phyloP scores from a whole-genome alignment of 345 rosid species.

The Theobroma cacao region DNA sequence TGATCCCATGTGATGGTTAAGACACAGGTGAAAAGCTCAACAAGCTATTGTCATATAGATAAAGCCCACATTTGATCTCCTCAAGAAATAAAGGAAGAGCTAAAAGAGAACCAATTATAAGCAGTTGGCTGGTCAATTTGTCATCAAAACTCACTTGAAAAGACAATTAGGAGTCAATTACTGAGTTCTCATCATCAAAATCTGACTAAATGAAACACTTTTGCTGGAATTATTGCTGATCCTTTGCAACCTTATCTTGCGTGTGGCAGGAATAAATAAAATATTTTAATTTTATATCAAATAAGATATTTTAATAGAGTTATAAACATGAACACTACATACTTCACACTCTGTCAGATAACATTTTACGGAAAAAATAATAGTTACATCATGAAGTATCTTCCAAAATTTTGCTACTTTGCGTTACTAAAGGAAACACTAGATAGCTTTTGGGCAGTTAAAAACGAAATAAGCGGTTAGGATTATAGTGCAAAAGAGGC shows the following conservation, averaged over 20 bases:
- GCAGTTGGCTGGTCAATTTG: constrained; percentile 9
- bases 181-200: not conserved
- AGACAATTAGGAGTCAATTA: not conserved
- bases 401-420: too few species aligned
- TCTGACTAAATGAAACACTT: constrained; percentile 3
- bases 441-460: not conserved
- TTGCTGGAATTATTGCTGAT: not conserved
- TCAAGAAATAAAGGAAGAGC: not conserved
- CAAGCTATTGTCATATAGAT: not conserved
- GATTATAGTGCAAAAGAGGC: not conserved
- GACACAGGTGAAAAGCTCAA: not conserved
- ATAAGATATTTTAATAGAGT: too few species aligned
- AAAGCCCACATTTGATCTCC: not conserved
- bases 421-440: not conserved
- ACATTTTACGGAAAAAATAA: too few species aligned
- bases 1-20: not conserved
- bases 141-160: constrained; percentile 18
- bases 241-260: not conserved
- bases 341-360: too few species aligned
- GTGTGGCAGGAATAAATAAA: too few species aligned
- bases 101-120: not conserved
- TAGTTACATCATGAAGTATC: too few species aligned
- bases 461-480: not conserved
- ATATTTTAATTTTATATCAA: too few species aligned
- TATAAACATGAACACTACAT: too few species aligned